Evolutionary conservation across 2,329 filamentous ascomycete genomes (phyloP), one percentile per base, ranked within the genome.

Genomic region (Botryosphaeria dothidea): DNA sequence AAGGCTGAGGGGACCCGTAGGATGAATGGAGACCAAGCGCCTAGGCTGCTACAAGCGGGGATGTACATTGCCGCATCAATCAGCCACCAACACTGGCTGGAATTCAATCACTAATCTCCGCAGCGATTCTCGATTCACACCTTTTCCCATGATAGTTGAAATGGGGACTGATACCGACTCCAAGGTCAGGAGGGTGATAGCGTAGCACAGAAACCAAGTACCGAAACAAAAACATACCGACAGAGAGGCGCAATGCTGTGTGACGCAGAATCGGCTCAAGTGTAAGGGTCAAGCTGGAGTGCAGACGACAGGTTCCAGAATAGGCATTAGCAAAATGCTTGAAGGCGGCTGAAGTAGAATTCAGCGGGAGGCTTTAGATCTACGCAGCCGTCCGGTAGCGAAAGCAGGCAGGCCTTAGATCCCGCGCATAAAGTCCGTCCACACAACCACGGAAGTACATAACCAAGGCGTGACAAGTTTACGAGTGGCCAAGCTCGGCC

Each of bases 1-100:
- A n/a, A 31, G 43, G 8, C 56, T 60, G 56, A 60, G 56, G 56
- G 56, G 56, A 60, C 9, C 56, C 56, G 56, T 43, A 23, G 41
- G 56, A 34, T 34, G 25, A 19, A 38, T 17, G n/a, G 6, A 21
- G 17, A 7, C 15, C 38, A 31, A 19, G 6, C 4, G 41, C 9
- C 25, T 34, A 43, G 36, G 23, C 54, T 41, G 23, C 25, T 41
- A 45, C 25, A 58, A 23, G 23, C 11, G 36, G 21, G 13, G 25
- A 36, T n/a, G 19, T 27, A n/a, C 36, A 23, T 34, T 38, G 56
- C 41, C 56, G 46, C 41, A 4, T 7, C n/a, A n/a, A 19, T 23
- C 41, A 60, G 41, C 56, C 38, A 58, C 38, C 31, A 5, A 2
- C n/a, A 23, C 8, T 15, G 21, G 15, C 15, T 15, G 17, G 13